phyloP scores from a whole-genome alignment of 1,284 basidiomycete species.

The Amylostereum areolatum region DNA sequence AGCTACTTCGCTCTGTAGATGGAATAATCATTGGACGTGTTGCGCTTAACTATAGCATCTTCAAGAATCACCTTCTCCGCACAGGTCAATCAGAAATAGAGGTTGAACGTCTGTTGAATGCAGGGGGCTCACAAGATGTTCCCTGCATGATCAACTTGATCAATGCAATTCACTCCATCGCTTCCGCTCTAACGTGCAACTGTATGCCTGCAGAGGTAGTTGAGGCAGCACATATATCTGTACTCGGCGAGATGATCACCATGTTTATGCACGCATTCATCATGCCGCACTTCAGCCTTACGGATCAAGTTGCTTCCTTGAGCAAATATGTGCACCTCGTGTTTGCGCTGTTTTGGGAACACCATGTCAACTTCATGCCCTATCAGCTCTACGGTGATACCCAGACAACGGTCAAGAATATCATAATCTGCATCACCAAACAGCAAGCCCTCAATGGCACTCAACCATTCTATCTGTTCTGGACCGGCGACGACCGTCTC shows the following conservation, averaged over 20 bases:
- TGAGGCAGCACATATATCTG: no score
- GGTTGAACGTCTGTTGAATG: conserved; percentile 9
- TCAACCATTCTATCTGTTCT: conserved; percentile 26
- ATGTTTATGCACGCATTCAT: conserved; percentile 13
- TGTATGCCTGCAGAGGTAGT: no score
- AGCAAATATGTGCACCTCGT: conserved; percentile 26
- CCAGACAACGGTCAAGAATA: conserved; percentile 33
- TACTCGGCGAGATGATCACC: no score
- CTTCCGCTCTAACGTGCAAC: no score
- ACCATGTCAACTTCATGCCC: conserved; percentile 18
- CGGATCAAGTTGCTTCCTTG: conserved; percentile 28
- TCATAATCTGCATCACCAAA: conserved; percentile 30
- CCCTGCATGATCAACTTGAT: conserved; percentile 11
- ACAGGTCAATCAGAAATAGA: background rate
- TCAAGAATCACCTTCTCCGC: conserved; percentile 2
- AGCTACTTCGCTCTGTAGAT: no score
- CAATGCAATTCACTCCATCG: no score
- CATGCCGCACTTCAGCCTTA: conserved; percentile 14
- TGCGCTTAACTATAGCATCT: conserved; percentile 3
- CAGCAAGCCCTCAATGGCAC: conserved; percentile 25
- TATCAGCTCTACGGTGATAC: conserved; percentile 24
- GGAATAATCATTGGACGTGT: conserved; percentile 6
- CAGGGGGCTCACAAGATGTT: conserved; percentile 12
- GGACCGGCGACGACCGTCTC: conserved; percentile 30
- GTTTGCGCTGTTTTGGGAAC: conserved; percentile 18